Base-by-base conservation (phyloP, 2,329 filamentous ascomycete genomes). In the Curvularia spicifera region DNA sequence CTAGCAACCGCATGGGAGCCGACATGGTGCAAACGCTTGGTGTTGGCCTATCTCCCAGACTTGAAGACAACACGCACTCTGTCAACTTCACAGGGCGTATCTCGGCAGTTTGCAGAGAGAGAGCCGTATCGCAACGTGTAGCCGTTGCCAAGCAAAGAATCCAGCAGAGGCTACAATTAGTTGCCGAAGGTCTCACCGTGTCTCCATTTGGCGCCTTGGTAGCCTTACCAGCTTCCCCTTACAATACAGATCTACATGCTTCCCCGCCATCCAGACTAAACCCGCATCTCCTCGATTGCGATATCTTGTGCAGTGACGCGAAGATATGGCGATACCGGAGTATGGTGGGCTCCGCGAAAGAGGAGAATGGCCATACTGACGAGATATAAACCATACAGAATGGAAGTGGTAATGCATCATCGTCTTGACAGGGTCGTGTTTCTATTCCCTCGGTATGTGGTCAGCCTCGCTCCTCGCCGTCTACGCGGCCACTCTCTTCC, bases 151-250 rank as follows among this genome's bases (percentile, higher is more conserved):
- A 63, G 60, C 53, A 9, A 22, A 54, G 24, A 33, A 22, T 54
- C 45, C 51, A 44, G 48, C 22, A 56, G 44, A 40, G 13, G 46
- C 50, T 42, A 22, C 45, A 52, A 50, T 50, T 43, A 40, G 35
- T 42, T 46, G 46, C 31, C 43, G 47, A 51, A 50, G 20, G 35
- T 50, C 48, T 51, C 49, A 35, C 51, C 22, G 28, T 42, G 26
- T 47, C 54, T 42, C 22, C 42, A 37, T 53, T 50, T 63, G 53
- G 58, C 58, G 60, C 44, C 60, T 63, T 63, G 60, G 60, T 61
- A 43, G 39, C 60, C 59, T 39, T 63, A 51, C 52, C 54, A 68
- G 65, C 65, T 68, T 65, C 64, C 64, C 37, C 3, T 59, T 68
- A 37, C 33, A 62, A 66, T 46, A 12, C 28, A 53, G 58, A 60